A percentile compares a stretch with the other conserved stretches of the same genome.
Conservation (phyloP, 2,329 filamentous ascomycete species). For the Lachnellula hyalina region DNA sequence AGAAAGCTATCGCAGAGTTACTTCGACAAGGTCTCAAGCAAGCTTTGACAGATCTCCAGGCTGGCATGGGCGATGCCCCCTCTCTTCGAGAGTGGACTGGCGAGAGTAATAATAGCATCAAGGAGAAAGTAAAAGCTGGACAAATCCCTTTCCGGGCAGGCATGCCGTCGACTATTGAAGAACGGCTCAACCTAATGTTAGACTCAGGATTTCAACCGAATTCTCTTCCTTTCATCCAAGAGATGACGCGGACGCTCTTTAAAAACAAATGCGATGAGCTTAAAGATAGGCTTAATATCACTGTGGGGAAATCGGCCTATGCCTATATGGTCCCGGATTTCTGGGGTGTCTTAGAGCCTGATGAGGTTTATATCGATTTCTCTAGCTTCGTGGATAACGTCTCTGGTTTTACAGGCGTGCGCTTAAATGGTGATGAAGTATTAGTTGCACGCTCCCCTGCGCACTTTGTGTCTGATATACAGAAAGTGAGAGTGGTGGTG, state of each 20-base stretch:
- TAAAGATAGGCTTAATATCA: conserved; percentile 55
- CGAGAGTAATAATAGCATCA: conserved; percentile 37
- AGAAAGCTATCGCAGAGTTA: conserved; percentile 42
- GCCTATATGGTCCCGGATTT: conserved; percentile 67
- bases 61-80: conserved; percentile 44
- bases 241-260: conserved; percentile 33
- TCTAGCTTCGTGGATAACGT: conserved; percentile 52
- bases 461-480: conserved; percentile 66
- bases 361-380: conserved; percentile 64
- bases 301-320: conserved; percentile 55
- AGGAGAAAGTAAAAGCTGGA: conserved; percentile 30
- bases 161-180: conserved; percentile 33
- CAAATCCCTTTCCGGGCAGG: conserved; percentile 19
- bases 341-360: conserved; percentile 50
- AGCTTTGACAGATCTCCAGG: conserved; percentile 48
- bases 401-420: conserved; percentile 47
- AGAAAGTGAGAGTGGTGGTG: conserved; percentile 57
- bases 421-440: conserved; percentile 53
- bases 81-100: conserved; percentile 51
- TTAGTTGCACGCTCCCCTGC: conserved; percentile 66
- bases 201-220: conserved; percentile 54
- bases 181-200: conserved; percentile 50
- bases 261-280: conserved; percentile 23
- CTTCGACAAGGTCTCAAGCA: conserved; percentile 45
- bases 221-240: conserved; percentile 43